Base-by-base conservation (phyloP, 768 basidiomycete species). In the Phaeotremella skinneri region DNA sequence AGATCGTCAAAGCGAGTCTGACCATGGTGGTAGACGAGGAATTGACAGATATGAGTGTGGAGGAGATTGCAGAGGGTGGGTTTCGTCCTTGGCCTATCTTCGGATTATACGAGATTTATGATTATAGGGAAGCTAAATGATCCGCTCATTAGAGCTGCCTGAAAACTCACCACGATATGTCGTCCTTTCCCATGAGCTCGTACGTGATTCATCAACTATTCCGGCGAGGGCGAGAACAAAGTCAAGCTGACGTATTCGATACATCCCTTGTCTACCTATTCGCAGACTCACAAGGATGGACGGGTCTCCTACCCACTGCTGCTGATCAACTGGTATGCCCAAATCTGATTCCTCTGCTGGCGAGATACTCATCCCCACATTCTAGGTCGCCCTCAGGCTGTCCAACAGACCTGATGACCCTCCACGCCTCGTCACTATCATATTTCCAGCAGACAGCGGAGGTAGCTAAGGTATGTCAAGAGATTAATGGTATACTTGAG, bases 101-200 rank as follows among this genome's bases (percentile, higher is more conserved):
- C 31, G 39, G 4, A 25, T 16, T 39, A 37, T 9, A 34, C 43
- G 50, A 56, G 49, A 31, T 41, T 56, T 51, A 42, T 56, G 43
- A 50, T 37, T 34, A 7, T 42, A 32, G 25, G 58, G 52, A 43
- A 52, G 30, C 32, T 21, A 39, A 31, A 20, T 21, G 50, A 37
- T 31, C 3, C 52, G 23, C 4, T 21, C 6, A 23, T 25, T 67
- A 93, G 92, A 92, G 74, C 81, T 94, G 11, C 92, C 92, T 0
- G 90, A 88, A 78, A 88, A 87, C 71, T 83, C 87, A 6, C 91
- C 91, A 4, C 83, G 92, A 67, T 92, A 89, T 74, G 85, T 94
- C 48, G 76, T 93, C 25, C 81, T 92, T 47, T 91, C 89, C 9
- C 87, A 92, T 68, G 88, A 89, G 70, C 82, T 91, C 32, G 76